These are phyloP conservation scores for Arctium lappa DNA, from an alignment of 129 eudicot genomes.

Conservation along the genomic window DNA sequence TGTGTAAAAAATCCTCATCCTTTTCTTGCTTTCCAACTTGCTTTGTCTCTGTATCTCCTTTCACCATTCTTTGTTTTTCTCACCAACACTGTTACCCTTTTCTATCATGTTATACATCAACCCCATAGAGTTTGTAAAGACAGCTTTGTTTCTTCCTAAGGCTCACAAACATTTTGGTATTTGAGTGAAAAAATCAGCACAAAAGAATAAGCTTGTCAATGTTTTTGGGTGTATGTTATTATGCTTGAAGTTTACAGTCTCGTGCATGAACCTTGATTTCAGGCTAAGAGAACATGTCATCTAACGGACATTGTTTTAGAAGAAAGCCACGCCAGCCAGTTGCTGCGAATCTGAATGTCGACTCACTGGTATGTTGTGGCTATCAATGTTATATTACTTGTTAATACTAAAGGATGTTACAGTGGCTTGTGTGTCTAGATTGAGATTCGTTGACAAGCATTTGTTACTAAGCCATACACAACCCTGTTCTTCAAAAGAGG, in stretches of 20 bases:
- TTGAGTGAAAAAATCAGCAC: not conserved
- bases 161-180: not conserved
- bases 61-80: conserved; percentile 1
- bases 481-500: not conserved
- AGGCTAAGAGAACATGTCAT: conserved; percentile 55
- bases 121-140: not conserved
- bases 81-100: not conserved
- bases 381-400: not conserved
- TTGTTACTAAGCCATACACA: not conserved
- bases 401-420: not conserved
- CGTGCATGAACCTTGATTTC: conserved; percentile 14
- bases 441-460: not conserved
- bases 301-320: conserved; percentile 75
- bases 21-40: no score
- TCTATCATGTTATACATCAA: not conserved
- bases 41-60: not conserved
- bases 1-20: not conserved
- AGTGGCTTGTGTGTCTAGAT: conserved; percentile 10
- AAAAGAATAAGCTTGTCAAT: conserved; percentile 8
- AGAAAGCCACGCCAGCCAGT: conserved; percentile 66
- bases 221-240: conserved; percentile 13
- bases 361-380: conserved; percentile 55
- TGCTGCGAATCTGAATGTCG: conserved; percentile 66
- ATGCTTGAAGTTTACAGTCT: not conserved
- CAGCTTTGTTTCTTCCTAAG: not conserved